A percentile compares a stretch with the other conserved stretches of the same genome.
Conservation (phyloP, 2,329 filamentous ascomycete species). For the Paecilomyces dactylethromorphus region DNA sequence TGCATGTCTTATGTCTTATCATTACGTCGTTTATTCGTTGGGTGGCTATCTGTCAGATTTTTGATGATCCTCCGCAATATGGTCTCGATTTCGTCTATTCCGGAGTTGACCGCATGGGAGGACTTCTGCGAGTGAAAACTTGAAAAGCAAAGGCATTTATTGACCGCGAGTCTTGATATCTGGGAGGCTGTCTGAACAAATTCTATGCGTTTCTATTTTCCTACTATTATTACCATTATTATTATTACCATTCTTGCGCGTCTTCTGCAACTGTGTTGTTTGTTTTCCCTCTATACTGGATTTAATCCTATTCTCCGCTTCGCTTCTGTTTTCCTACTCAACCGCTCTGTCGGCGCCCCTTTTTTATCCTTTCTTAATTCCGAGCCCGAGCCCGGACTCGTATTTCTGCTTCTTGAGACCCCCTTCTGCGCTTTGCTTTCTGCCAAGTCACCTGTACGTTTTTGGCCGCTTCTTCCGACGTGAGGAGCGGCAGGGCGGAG, state of each 20-base stretch:
- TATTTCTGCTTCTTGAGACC: background rate
- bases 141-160: background rate
- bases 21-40: conserved; percentile 9
- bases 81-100: background rate
- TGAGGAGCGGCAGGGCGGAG: too few species aligned
- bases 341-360: background rate
- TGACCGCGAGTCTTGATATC: conserved; percentile 13
- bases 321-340: background rate
- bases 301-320: background rate
- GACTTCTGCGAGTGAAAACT: background rate
- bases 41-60: conserved; percentile 17
- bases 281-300: background rate
- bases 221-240: conserved; percentile 5
- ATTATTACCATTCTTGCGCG: background rate
- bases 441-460: background rate
- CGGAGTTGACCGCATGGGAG: background rate
- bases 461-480: background rate
- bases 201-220: conserved; percentile 1
- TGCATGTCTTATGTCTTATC: conserved; percentile 5
- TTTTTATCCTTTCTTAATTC: background rate
- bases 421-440: too few species aligned
- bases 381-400: background rate
- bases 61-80: conserved; percentile 1
- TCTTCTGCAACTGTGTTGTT: background rate
- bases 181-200: conserved; percentile 34